Evolutionary conservation across 2,329 filamentous ascomycete genomes (phyloP).

Genomic region (Colletotrichum cordylinicola): DNA sequence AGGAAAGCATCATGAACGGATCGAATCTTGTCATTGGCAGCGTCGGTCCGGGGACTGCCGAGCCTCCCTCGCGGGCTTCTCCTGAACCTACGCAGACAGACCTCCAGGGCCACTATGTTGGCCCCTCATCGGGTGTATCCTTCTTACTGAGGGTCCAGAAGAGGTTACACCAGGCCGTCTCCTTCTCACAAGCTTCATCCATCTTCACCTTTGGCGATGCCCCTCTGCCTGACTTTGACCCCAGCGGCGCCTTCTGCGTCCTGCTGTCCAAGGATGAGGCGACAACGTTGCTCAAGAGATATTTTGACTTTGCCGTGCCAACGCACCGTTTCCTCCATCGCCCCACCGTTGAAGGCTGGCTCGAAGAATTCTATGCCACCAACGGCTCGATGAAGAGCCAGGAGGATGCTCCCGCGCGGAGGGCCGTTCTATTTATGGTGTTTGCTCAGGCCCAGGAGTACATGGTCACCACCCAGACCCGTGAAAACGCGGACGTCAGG

Average conservation of each 20-base stretch:
- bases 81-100: constrained; percentile 35
- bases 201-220: constrained; percentile 58
- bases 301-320: constrained; percentile 63
- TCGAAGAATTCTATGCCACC: constrained; percentile 46
- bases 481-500: constrained; percentile 16
- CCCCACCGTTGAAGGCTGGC: constrained; percentile 54
- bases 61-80: constrained; percentile 50
- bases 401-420: constrained; percentile 29
- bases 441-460: constrained; percentile 57
- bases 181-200: constrained; percentile 40
- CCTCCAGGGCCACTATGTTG: constrained; percentile 36
- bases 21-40: background rate
- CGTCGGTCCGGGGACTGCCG: constrained; percentile 31
- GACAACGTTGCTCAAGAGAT: constrained; percentile 48
- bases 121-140: constrained; percentile 34
- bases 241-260: constrained; percentile 37
- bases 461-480: constrained; percentile 16
- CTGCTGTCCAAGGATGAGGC: constrained; percentile 44
- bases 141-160: constrained; percentile 36
- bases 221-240: constrained; percentile 46
- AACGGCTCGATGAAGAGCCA: constrained; percentile 31
- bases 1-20: constrained; percentile 5
- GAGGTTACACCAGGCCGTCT: constrained; percentile 27
- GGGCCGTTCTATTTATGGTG: constrained; percentile 53
- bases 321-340: constrained; percentile 62